Evolutionary conservation across 75 land plant species (phyloP).

Genomic region (Sequoiadendron giganteum): DNA sequence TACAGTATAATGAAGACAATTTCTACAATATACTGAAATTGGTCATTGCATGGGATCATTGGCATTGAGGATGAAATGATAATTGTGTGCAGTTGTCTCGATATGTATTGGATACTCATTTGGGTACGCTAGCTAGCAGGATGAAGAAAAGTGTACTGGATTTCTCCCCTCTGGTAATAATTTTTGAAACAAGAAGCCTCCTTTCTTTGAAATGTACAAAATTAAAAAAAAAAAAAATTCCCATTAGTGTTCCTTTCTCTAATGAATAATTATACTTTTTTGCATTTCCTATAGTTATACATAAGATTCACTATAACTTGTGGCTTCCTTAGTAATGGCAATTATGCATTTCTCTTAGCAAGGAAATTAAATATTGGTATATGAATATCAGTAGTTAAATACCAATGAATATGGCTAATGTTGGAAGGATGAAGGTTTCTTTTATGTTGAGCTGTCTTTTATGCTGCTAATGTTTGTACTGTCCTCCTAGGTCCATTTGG

Average conservation of each 20-base stretch:
- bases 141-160: conserved; percentile 41
- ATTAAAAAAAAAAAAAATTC: not conserved
- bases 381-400: too few species aligned
- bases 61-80: not conserved
- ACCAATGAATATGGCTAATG: not conserved
- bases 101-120: conserved; percentile 47
- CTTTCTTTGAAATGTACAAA: not conserved
- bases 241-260: not conserved
- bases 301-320: not conserved
- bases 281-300: not conserved
- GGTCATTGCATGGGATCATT: not conserved
- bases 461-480: not conserved
- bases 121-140: conserved; percentile 46
- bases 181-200: not conserved
- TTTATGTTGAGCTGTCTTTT: not conserved
- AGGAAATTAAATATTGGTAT: too few species aligned
- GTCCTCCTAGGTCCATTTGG: not conserved
- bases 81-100: conserved; percentile 27
- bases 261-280: not conserved
- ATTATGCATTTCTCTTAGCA: not conserved
- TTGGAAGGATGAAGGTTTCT: not conserved
- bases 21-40: not conserved
- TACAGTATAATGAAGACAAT: not conserved
- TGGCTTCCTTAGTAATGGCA: not conserved
- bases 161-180: conserved; percentile 42